A percentile compares a stretch with the other conserved stretches of the same genome.
Evolutionary conservation across 169 alveolate genomes (phyloP).

Genomic region (Eimeria falciformis): DNA sequence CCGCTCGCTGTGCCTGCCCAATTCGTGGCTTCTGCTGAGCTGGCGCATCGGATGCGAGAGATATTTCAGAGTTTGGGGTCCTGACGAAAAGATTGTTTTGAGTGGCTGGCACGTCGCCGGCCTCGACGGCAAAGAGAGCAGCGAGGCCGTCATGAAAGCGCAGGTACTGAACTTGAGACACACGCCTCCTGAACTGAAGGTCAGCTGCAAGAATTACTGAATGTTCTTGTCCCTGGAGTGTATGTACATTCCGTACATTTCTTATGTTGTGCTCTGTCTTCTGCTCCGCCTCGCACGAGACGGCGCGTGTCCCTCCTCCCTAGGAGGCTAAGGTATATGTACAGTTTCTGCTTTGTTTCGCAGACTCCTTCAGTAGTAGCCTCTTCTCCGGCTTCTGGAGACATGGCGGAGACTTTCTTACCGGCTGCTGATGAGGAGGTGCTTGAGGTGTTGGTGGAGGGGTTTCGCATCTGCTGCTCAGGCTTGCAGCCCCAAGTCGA

Average conservation of each 20-base stretch:
- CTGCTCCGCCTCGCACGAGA: no score
- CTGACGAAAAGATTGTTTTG: slow-evolving; percentile 68
- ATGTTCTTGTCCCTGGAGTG: no score
- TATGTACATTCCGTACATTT: no score
- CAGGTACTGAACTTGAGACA: background rate
- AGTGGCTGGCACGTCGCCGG: slow-evolving; percentile 13
- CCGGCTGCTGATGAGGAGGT: background rate
- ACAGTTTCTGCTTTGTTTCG: no score
- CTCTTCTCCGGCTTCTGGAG: no score
- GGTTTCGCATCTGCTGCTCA: background rate
- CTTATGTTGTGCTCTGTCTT: no score
- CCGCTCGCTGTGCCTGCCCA: slow-evolving; percentile 24
- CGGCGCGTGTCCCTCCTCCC: no score
- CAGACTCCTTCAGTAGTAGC: no score
- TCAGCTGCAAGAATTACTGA: no score
- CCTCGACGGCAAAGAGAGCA: background rate
- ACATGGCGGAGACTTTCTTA: no score
- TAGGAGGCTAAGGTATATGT: no score
- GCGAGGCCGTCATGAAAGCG: background rate
- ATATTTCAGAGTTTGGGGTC: slow-evolving; percentile 21
- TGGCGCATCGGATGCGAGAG: slow-evolving; percentile 77
- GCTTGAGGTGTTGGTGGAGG: background rate
- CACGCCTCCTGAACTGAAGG: background rate
- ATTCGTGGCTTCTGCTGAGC: slow-evolving; percentile 19
- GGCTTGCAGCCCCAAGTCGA: slow-evolving; percentile 26